Percentiles rank a stretch among this genome's conserved stretches.
Conservation (phyloP, 2,329 filamentous ascomycete genomes). For the Cladosporium sp. region DNA sequence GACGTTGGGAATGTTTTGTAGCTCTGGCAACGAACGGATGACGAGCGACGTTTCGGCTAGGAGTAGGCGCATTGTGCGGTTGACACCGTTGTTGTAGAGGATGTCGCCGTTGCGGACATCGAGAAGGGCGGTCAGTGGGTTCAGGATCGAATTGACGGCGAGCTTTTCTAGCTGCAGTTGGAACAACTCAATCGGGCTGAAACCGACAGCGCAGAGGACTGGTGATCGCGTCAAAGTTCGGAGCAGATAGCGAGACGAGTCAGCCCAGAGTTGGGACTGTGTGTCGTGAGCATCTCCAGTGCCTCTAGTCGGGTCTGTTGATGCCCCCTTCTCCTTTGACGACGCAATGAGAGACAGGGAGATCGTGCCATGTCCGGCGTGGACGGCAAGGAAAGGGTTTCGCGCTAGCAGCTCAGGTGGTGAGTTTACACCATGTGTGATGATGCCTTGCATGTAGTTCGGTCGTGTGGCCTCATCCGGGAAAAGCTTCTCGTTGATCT, state of each 20-base stretch:
- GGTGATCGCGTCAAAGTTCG: constrained; percentile 60
- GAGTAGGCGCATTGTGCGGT: constrained; percentile 64
- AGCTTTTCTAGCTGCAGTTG: constrained; percentile 74
- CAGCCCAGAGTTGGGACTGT: constrained; percentile 31
- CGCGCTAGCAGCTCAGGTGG: constrained; percentile 30
- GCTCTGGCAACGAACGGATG: constrained; percentile 69
- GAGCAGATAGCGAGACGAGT: constrained; percentile 57
- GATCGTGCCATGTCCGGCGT: constrained; percentile 57
- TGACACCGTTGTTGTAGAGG: constrained; percentile 61
- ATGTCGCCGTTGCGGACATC: constrained; percentile 72
- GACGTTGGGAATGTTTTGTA: constrained; percentile 58
- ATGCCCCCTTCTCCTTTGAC: background rate
- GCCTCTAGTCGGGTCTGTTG: background rate
- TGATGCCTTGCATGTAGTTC: constrained; percentile 68
- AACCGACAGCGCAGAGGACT: constrained; percentile 56
- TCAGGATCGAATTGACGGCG: constrained; percentile 70
- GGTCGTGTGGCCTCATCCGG: constrained; percentile 62
- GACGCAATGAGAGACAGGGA: constrained; percentile 50
- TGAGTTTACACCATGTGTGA: constrained; percentile 54
- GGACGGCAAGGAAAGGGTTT: constrained; percentile 50
- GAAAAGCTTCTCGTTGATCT: constrained; percentile 68
- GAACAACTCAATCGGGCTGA: constrained; percentile 60
- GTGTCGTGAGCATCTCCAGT: constrained; percentile 17
- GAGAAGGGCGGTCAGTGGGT: constrained; percentile 75
- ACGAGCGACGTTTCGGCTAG: constrained; percentile 71